Conservation (phyloP, 1,284 basidiomycete genomes). For the Cryptococcus maquisensis region DNA sequence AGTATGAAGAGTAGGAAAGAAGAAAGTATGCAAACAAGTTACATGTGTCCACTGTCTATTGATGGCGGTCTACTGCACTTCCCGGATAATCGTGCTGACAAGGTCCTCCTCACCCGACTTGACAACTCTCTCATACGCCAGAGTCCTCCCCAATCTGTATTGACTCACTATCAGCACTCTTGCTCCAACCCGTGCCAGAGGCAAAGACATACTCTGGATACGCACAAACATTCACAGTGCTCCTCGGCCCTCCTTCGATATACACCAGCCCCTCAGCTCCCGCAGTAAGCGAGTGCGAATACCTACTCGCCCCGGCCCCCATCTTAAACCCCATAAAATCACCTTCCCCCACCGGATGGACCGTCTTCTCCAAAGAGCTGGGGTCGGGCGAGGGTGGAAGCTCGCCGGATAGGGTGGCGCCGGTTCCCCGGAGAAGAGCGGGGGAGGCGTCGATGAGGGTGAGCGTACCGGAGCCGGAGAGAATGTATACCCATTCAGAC, state of each 20-base stretch:
- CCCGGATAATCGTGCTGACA: too few relatives aligned
- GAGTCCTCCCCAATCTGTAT: background rate
- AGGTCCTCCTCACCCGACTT: too few relatives aligned
- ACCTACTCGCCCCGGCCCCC: constrained; percentile 9
- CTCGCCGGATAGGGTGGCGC: background rate
- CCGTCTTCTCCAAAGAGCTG: constrained; percentile 4
- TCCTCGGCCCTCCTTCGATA: constrained; percentile 21
- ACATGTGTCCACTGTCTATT: background rate
- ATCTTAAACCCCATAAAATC: constrained; percentile 28
- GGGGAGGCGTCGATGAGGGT: constrained; percentile 14
- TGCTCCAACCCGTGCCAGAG: background rate
- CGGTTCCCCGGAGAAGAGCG: background rate
- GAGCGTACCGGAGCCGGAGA: constrained; percentile 14
- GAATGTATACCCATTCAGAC: constrained; percentile 31
- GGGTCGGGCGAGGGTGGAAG: background rate
- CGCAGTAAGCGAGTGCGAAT: constrained; percentile 19
- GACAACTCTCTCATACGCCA: background rate
- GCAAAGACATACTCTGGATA: constrained; percentile 26
- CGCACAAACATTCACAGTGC: constrained; percentile 16
- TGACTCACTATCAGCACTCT: background rate
- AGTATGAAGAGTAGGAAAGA: too few relatives aligned
- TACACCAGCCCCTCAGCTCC: constrained; percentile 22
- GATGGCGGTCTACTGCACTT: background rate
- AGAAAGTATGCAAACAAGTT: background rate
- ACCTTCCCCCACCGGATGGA: constrained; percentile 8